These are phyloP conservation scores for Alloteropsis semialata DNA, from an alignment of 176 grass and related monocot species.

Conservation along the genomic window DNA sequence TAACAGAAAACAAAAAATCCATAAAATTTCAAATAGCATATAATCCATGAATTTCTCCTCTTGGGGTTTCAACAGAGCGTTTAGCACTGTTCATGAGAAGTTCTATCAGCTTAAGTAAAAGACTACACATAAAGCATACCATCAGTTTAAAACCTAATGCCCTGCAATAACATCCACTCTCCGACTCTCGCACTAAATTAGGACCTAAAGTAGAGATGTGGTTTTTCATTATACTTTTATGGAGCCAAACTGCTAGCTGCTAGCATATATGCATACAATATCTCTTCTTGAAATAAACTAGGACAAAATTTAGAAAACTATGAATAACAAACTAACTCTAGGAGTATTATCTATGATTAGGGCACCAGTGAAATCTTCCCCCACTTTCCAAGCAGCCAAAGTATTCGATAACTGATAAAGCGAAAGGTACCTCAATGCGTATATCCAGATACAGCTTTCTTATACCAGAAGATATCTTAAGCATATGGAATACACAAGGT, in stretches of 20 bases:
- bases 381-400: not conserved
- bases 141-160: not conserved
- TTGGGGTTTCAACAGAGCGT: not conserved
- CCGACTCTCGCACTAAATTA: not conserved
- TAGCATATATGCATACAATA: no score
- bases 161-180: not conserved
- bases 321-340: not conserved
- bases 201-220: not conserved
- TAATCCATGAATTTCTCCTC: no score
- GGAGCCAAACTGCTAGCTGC: no score
- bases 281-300: not conserved
- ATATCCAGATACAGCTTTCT: not conserved
- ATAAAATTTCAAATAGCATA: no score
- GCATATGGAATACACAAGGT: constrained; percentile 4
- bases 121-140: not conserved
- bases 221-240: not conserved
- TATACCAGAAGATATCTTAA: not conserved
- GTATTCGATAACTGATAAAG: not conserved
- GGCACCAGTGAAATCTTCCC: not conserved
- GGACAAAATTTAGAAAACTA: not conserved
- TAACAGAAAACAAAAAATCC: no score
- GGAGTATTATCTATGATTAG: not conserved
- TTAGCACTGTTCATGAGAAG: not conserved
- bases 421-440: not conserved
- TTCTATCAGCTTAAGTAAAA: not conserved